Evolutionary conservation across 2,329 filamentous ascomycete species (phyloP).

Genomic region (Stagonosporopsis chrysanthemi): DNA sequence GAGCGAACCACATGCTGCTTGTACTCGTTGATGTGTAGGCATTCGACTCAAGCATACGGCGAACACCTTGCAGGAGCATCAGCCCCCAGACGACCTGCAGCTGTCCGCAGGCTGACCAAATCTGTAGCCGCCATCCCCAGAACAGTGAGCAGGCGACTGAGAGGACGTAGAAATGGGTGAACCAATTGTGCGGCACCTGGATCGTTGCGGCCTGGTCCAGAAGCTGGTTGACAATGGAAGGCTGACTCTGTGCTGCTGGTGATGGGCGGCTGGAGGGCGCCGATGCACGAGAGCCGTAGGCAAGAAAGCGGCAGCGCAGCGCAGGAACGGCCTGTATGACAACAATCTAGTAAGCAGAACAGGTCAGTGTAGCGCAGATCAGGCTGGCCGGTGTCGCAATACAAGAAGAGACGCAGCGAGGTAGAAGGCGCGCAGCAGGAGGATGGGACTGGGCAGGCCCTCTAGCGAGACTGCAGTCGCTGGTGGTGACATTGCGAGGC

Average conservation of each 20-base stretch:
- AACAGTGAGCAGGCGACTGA: conserved; percentile 74
- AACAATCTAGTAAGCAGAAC: conserved; percentile 55
- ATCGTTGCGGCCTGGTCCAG: conserved; percentile 62
- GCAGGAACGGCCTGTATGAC: conserved; percentile 59
- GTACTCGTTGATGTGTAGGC: conserved; percentile 71
- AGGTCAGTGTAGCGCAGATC: conserved; percentile 36
- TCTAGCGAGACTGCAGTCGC: conserved; percentile 14
- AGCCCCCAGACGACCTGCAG: conserved; percentile 72
- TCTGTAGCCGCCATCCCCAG: conserved; percentile 73
- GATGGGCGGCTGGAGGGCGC: conserved; percentile 12
- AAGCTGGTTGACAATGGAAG: conserved; percentile 29
- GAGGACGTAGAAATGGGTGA: conserved; percentile 83
- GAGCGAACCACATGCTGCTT: conserved; percentile 83
- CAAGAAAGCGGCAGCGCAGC: conserved; percentile 63
- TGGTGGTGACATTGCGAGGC: conserved; percentile 2
- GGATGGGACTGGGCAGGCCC: conserved; percentile 23
- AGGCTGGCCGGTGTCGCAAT: conserved; percentile 39
- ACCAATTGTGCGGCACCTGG: conserved; percentile 87
- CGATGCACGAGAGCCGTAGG: conserved; percentile 65
- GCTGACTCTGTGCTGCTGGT: conserved; percentile 9
- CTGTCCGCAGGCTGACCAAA: conserved; percentile 56
- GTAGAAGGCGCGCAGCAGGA: conserved; percentile 47
- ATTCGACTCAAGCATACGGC: conserved; percentile 79
- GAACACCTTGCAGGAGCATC: conserved; percentile 76
- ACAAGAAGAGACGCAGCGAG: conserved; percentile 51